Base-by-base conservation (phyloP, 495 filamentous ascomycete genomes). In the Chaetomium cochliodes region DNA sequence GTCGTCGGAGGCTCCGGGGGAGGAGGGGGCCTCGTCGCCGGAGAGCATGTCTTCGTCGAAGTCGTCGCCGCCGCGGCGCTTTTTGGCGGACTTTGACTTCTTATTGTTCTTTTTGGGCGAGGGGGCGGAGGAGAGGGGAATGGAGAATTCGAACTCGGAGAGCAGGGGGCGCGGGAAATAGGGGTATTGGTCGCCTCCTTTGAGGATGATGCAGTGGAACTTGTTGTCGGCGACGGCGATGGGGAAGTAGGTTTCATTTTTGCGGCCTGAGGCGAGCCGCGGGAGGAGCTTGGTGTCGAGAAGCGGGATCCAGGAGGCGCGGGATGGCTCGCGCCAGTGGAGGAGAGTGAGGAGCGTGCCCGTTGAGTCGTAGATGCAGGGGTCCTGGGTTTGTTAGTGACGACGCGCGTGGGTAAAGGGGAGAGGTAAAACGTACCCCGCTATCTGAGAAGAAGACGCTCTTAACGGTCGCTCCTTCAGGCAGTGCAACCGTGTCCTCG, bases 141-240 rank as follows among this genome's bases (percentile, higher is more conserved):
- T 85, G 52, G 87, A 83, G 79, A 98, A 96, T 47, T 93, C 92
- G 70, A 98, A 98, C 76, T 98, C 94, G 64, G 86, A 90, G 44
- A 98, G 89, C 49, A 97, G 78, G 0, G 94, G 92, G 6, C 92
- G 88, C 0, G 94, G 94, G 79, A 97, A 98, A 80, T 96, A 97
- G 4, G 94, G 94, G 73, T 97, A 86, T 71, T 88, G 83, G 70
- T 98, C 96, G 15, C 88, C 90, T 61, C 94, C 94, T 72, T 98
- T 98, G 68, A 98, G 88, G 68, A 98, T 98, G 76, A 98, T 97
- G 77, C 96, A 98, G 79, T 98, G 93, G 76, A 98, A 98, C 71
- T 90, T 96, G 67, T 88, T 83, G 67, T 93, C 86, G 18, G 92
- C 92, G 2, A 97, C 93, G 12, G 93, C 94, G 39, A 98, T 91